These are phyloP conservation scores for Erucastrum elatum DNA, from an alignment of 345 rosid genomes.

Conservation along the genomic window DNA sequence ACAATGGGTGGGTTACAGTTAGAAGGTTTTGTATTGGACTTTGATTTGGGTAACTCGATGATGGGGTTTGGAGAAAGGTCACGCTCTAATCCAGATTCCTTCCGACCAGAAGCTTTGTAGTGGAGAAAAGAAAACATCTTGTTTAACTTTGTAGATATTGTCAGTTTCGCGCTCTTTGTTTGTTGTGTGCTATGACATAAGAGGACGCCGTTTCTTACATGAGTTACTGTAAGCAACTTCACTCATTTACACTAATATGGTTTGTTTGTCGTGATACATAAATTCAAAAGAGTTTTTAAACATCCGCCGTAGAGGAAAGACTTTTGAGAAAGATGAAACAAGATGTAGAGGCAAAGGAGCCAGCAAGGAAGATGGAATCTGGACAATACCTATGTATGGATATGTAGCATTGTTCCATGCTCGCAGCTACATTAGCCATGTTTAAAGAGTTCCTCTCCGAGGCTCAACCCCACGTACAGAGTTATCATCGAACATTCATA, in stretches of 20 bases:
- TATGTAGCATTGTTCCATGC: neutral
- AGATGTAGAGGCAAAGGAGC: neutral
- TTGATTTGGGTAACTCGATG: slow-evolving; percentile 61
- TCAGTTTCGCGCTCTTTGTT: slow-evolving; percentile 19
- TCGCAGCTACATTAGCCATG: neutral
- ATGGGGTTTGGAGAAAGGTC: slow-evolving; percentile 57
- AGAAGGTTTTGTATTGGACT: slow-evolving; percentile 65
- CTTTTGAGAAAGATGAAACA: neutral
- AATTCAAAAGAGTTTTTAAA: neutral
- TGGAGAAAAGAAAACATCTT: neutral
- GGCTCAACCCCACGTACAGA: neutral
- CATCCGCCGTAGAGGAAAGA: neutral
- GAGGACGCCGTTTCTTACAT: neutral
- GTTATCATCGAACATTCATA: too few species aligned
- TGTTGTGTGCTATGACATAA: neutral
- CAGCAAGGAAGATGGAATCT: neutral
- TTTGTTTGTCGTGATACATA: neutral
- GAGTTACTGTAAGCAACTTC: neutral
- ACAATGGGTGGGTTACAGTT: slow-evolving; percentile 74
- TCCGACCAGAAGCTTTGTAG: slow-evolving; percentile 18
- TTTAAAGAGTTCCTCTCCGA: too few species aligned
- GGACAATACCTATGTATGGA: too few species aligned
- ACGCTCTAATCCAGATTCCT: slow-evolving; percentile 34
- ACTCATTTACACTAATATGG: neutral
- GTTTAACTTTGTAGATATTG: slow-evolving; percentile 13